These are phyloP conservation scores for Scheffersomyces titani DNA, from an alignment of 1,139 yeast genomes.

Conservation along the genomic window DNA sequence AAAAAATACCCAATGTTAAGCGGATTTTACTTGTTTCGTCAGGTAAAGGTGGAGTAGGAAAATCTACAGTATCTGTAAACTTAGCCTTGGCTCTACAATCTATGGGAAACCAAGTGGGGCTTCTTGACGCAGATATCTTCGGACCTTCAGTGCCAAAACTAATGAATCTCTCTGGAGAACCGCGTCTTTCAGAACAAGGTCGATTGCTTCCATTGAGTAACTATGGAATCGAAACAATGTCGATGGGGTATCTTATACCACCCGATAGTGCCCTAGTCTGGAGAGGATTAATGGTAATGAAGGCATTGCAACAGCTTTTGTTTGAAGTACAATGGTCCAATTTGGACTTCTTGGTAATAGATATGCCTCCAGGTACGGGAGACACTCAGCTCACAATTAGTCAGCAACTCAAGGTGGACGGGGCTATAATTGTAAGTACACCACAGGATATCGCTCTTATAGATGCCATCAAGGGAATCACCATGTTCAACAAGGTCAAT, in stretches of 20 bases:
- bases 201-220: conserved; percentile 69
- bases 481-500: conserved; percentile 72
- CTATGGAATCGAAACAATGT: conserved; percentile 82
- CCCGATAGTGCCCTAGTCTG: conserved; percentile 76
- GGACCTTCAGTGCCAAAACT: conserved; percentile 83
- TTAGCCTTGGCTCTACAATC: conserved; percentile 62
- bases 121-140: conserved; percentile 79
- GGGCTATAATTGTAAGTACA: conserved; percentile 81
- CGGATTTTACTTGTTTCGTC: conserved; percentile 72
- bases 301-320: conserved; percentile 77
- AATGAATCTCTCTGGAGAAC: conserved; percentile 65
- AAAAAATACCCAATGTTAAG: conserved; percentile 58
- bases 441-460: conserved; percentile 85
- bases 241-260: conserved; percentile 81
- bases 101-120: conserved; percentile 61
- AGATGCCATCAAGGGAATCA: conserved; percentile 79
- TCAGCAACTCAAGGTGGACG: conserved; percentile 74
- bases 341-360: conserved; percentile 73
- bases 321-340: conserved; percentile 80
- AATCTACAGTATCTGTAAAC: conserved; percentile 63
- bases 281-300: conserved; percentile 88
- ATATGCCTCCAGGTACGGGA: conserved; percentile 94
- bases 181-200: conserved; percentile 56
- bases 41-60: conserved; percentile 80
- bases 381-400: conserved; percentile 83